Evolutionary conservation across 225 moss, liverwort and hornwort genomes (phyloP).

Genomic region (Pleurozium schreberi): DNA sequence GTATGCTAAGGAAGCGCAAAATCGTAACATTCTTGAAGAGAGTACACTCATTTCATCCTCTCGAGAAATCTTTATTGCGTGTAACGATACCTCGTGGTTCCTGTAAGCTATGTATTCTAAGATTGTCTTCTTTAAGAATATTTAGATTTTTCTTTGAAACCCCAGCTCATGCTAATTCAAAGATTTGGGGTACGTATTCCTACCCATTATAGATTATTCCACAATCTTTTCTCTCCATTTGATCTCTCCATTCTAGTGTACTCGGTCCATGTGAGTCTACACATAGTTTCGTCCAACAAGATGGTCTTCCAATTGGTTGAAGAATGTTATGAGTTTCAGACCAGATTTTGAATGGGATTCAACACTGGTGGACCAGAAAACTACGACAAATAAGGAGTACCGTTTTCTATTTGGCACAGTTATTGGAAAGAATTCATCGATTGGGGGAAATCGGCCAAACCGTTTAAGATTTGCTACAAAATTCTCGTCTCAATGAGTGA

Average conservation of each 20-base stretch:
- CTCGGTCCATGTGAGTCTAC: background rate
- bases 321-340: background rate
- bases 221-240: background rate
- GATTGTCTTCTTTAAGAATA: background rate
- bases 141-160: background rate
- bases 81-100: background rate
- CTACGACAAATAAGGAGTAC: background rate
- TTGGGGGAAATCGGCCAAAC: background rate
- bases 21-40: background rate
- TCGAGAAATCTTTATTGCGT: background rate
- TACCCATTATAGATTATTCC: background rate
- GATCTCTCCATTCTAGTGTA: background rate
- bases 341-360: background rate
- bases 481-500: background rate
- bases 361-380: background rate
- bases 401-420: background rate
- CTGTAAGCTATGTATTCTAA: background rate
- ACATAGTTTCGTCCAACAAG: background rate
- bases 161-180: background rate
- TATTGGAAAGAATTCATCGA: background rate
- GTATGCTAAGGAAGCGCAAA: background rate
- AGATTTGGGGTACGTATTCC: background rate
- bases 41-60: background rate
- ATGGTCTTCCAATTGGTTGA: background rate
- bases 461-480: background rate